phyloP scores from a whole-genome alignment of 2,329 filamentous ascomycete species.

The Fusarium dlaminii region DNA sequence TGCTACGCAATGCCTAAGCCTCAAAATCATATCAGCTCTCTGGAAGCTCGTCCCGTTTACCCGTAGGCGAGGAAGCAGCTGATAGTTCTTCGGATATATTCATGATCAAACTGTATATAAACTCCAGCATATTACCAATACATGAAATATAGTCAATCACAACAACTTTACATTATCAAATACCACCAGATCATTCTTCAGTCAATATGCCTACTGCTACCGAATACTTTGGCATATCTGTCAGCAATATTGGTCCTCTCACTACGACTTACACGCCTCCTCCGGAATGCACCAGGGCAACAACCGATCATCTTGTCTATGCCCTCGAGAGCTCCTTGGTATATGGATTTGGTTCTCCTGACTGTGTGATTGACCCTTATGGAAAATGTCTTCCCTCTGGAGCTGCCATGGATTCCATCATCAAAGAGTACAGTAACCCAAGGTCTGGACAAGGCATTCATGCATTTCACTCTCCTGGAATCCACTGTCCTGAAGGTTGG shows the following conservation, averaged over 20 bases:
- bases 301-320: conserved; percentile 5
- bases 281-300: conserved; percentile 29
- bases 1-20: neutral
- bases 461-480: conserved; percentile 37
- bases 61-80: neutral
- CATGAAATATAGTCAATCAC: neutral
- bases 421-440: neutral
- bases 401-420: conserved; percentile 12
- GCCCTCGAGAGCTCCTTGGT: neutral
- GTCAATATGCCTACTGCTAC: conserved; percentile 41
- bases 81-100: neutral
- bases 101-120: neutral
- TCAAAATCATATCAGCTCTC: neutral
- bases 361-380: neutral
- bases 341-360: neutral
- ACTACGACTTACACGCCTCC: conserved; percentile 45
- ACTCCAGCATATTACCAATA: neutral
- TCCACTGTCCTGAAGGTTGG: conserved; percentile 38
- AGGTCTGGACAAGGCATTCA: conserved; percentile 13
- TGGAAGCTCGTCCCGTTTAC: neutral
- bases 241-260: conserved; percentile 45
- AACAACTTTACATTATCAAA: neutral
- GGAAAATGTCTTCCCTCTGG: conserved; percentile 39
- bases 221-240: conserved; percentile 26
- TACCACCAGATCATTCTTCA: neutral